Percentiles rank a stretch among this genome's conserved stretches.
phyloP scores from a whole-genome alignment of 768 basidiomycete species.

The Lactarius vividus region DNA sequence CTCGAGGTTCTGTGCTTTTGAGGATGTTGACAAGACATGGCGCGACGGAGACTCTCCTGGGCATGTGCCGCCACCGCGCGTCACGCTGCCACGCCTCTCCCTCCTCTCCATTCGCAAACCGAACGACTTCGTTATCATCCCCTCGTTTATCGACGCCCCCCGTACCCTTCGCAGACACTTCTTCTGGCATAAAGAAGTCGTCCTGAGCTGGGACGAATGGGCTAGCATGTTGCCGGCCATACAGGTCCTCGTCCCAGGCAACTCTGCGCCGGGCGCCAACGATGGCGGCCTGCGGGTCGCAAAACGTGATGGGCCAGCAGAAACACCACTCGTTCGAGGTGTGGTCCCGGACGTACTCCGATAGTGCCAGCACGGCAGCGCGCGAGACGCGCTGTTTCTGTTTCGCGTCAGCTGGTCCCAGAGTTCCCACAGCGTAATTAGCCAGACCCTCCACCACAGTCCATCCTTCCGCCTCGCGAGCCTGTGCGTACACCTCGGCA shows the following conservation, averaged over 20 bases:
- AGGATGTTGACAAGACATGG: constrained; percentile 8
- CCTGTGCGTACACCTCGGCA: constrained; percentile 5
- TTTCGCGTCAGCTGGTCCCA: constrained; percentile 11
- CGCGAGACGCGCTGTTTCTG: constrained; percentile 9
- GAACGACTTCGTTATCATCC: constrained; percentile 1
- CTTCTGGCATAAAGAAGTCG: constrained; percentile 11
- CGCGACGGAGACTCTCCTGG: neutral
- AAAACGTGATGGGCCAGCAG: neutral
- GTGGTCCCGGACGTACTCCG: constrained; percentile 2
- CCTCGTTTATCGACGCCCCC: constrained; percentile 5
- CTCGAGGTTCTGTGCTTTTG: constrained; percentile 13
- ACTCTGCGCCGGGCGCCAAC: neutral
- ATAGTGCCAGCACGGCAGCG: neutral
- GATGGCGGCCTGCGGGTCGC: constrained; percentile 2
- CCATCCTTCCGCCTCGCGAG: constrained; percentile 12
- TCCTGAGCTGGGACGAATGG: constrained; percentile 9
- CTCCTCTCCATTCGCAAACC: constrained; percentile 9
- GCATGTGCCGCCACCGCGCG: neutral
- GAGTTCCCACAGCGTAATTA: too few relatives aligned
- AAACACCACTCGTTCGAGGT: neutral
- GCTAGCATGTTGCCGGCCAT: neutral
- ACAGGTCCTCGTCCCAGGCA: constrained; percentile 7
- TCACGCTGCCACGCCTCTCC: constrained; percentile 4
- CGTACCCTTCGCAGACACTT: constrained; percentile 15
- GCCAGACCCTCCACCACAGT: neutral